These are phyloP conservation scores for Lepiota venenata DNA, from an alignment of 768 basidiomycete species.

Conservation along the genomic window DNA sequence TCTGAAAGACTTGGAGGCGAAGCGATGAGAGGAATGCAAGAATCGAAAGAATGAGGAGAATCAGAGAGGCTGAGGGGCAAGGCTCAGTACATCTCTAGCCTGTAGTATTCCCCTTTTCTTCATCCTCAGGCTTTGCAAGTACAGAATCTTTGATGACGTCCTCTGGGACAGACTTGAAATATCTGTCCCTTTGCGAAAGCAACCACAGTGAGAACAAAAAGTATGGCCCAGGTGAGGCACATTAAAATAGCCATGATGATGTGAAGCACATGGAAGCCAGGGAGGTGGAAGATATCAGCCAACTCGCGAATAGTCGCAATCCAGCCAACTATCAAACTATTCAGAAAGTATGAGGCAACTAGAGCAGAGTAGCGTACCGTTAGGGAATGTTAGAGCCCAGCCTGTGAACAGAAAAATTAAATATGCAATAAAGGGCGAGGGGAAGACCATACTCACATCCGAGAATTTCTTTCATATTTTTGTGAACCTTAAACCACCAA, in stretches of 20 bases:
- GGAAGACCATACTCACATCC: conserved; percentile 36
- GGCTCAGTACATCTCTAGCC: not conserved
- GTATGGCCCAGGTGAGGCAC: conserved; percentile 35
- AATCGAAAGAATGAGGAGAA: not conserved
- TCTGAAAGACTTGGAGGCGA: no score
- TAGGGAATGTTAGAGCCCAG: conserved; percentile 46
- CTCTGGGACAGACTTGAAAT: conserved; percentile 35
- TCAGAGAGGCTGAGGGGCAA: not conserved
- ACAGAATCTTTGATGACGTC: conserved; percentile 38
- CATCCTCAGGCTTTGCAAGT: not conserved
- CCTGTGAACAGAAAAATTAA: conserved; percentile 11
- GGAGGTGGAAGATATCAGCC: conserved; percentile 37
- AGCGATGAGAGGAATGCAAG: not conserved
- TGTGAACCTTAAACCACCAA: conserved; percentile 48
- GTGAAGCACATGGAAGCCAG: conserved; percentile 36
- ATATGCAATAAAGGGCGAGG: not conserved
- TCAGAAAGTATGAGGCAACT: not conserved
- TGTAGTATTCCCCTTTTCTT: not conserved
- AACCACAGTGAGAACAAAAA: conserved; percentile 36
- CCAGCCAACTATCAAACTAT: conserved; percentile 35
- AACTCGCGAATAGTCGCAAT: conserved; percentile 37
- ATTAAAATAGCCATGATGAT: conserved; percentile 37
- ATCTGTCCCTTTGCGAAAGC: conserved; percentile 43
- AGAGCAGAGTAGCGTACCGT: conserved; percentile 20
- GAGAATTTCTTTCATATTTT: conserved; percentile 41